A percentile compares a stretch with the other conserved stretches of the same genome.
Conservation (phyloP, 2,329 filamentous ascomycete species). For the Cordyceps cicadae region DNA sequence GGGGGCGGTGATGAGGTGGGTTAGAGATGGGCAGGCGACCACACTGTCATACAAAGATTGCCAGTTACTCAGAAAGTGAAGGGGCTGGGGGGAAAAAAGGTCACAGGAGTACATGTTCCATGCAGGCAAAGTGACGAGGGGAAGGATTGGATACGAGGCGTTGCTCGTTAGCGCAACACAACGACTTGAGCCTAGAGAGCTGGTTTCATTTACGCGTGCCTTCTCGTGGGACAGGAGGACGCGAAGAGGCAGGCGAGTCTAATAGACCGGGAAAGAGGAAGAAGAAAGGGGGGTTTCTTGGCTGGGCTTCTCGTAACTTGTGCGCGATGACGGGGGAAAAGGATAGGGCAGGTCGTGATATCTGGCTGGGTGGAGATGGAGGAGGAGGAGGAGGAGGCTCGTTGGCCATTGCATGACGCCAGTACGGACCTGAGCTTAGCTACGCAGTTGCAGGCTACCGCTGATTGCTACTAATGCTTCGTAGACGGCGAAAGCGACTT, state of each 20-base stretch:
- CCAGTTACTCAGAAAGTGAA: neutral
- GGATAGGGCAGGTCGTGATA: neutral
- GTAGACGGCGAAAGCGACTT: neutral
- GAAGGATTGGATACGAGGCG: neutral
- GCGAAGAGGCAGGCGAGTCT: neutral
- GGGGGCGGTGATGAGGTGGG: no score
- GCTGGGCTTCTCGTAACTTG: neutral
- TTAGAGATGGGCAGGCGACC: no score
- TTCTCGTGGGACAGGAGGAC: neutral
- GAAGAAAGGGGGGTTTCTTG: neutral
- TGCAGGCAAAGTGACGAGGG: neutral
- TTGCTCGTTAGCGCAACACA: neutral
- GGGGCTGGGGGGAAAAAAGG: neutral
- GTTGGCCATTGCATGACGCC: neutral
- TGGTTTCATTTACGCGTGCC: neutral
- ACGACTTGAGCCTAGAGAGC: no score
- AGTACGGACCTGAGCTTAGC: neutral
- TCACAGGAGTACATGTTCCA: neutral
- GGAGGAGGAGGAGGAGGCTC: neutral
- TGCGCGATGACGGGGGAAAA: neutral
- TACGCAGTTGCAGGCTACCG: neutral
- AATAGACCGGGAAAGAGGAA: neutral
- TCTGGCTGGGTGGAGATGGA: constrained; percentile 1
- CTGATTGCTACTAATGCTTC: neutral
- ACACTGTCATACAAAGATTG: neutral